phyloP scores from a whole-genome alignment of 176 grass and related monocot genomes.

The Oryza coarctata region DNA sequence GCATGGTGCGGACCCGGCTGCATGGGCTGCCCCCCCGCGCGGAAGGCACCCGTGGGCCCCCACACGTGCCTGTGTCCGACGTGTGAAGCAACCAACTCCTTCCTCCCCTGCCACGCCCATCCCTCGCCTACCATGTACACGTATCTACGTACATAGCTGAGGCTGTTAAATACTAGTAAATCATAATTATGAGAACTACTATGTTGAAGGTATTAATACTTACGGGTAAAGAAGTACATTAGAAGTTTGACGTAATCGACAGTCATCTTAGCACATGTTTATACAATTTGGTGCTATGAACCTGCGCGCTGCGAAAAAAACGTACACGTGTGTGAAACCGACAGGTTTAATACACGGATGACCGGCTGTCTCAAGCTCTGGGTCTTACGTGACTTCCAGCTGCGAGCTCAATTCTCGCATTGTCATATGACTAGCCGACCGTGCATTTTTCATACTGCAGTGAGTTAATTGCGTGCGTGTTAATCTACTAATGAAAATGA shows the following conservation, averaged over 20 bases:
- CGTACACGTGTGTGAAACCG: conserved; percentile 31
- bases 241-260: too few species aligned
- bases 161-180: too few species aligned
- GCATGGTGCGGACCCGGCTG: conserved; percentile 21
- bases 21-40: conserved; percentile 24
- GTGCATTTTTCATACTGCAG: conserved; percentile 34
- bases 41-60: conserved; percentile 33
- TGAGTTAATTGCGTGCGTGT: conserved; percentile 25
- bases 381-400: conserved; percentile 13
- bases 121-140: not conserved
- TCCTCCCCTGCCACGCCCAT: not conserved
- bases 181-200: too few species aligned
- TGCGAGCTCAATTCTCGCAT: conserved; percentile 1
- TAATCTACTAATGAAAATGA: not conserved
- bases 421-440: conserved; percentile 43
- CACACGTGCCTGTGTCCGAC: conserved; percentile 46
- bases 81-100: conserved; percentile 29
- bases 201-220: too few species aligned
- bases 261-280: too few species aligned
- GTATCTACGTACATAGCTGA: not conserved
- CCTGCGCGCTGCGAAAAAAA: conserved; percentile 3
- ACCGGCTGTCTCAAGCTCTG: conserved; percentile 4
- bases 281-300: not conserved
- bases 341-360: conserved; percentile 25
- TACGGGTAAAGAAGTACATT: too few species aligned